These are phyloP conservation scores for Parmelia sp. DNA, from an alignment of 495 filamentous ascomycete species.

Conservation along the genomic window DNA sequence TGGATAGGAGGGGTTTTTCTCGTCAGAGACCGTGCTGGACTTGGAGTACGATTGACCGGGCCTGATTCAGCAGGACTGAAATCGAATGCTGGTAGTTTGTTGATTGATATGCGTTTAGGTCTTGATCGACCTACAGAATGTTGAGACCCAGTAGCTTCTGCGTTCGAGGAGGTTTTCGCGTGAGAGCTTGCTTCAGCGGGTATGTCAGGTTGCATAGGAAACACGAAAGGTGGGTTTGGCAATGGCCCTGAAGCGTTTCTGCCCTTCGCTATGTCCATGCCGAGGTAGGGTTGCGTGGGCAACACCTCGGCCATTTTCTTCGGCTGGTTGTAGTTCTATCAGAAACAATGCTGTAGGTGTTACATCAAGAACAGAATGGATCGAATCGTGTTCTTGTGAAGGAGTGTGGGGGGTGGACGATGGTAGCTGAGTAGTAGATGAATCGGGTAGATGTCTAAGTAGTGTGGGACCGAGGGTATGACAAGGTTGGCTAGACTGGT, in stretches of 20 bases:
- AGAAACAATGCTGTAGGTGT: background rate
- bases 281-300: slow-evolving; percentile 17
- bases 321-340: background rate
- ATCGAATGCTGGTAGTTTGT: slow-evolving; percentile 33
- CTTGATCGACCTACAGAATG: slow-evolving; percentile 15
- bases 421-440: background rate
- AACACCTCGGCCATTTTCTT: slow-evolving; percentile 21
- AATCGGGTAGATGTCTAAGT: slow-evolving; percentile 1
- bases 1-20: slow-evolving; percentile 23
- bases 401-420: background rate
- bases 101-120: slow-evolving; percentile 24
- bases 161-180: slow-evolving; percentile 2
- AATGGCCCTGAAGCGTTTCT: slow-evolving; percentile 35
- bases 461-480: slow-evolving; percentile 1
- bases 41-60: slow-evolving; percentile 13
- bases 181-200: slow-evolving; percentile 16
- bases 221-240: slow-evolving; percentile 68
- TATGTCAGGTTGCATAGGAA: slow-evolving; percentile 46
- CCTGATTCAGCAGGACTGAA: slow-evolving; percentile 20
- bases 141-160: slow-evolving; percentile 8
- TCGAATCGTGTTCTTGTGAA: background rate
- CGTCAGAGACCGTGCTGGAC: slow-evolving; percentile 32
- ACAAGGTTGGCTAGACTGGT: background rate
- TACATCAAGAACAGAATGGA: background rate
- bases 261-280: slow-evolving; percentile 14